Evolutionary conservation across 805 yeast species (phyloP).

Genomic region (Candida sonorensis): DNA sequence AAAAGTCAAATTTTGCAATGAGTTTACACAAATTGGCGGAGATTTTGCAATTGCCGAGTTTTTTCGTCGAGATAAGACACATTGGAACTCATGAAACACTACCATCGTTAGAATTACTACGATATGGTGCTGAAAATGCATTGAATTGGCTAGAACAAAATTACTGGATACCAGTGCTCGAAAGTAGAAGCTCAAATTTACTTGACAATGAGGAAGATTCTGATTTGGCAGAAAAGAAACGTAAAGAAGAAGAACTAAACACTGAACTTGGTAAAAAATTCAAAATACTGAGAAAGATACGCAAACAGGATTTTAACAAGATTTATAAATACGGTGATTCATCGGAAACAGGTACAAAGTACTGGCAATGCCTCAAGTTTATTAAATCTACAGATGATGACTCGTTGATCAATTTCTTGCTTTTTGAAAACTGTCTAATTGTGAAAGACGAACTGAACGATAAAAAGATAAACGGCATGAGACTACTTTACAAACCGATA

Average conservation of each 20-base stretch:
- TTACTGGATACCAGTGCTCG: constrained; percentile 55
- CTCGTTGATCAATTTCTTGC: constrained; percentile 21
- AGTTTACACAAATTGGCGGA: constrained; percentile 74
- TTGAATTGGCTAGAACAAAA: constrained; percentile 66
- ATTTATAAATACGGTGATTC: constrained; percentile 38
- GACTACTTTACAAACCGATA: constrained; percentile 25
- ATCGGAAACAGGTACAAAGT: constrained; percentile 33
- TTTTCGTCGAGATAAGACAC: constrained; percentile 87
- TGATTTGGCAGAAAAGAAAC: too few species aligned
- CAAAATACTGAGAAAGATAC: constrained; percentile 41
- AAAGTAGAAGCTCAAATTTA: too few species aligned
- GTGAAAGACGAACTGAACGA: constrained; percentile 17
- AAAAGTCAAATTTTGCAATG: constrained; percentile 69
- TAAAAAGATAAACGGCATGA: constrained; percentile 22
- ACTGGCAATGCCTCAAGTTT: constrained; percentile 32
- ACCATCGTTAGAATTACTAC: constrained; percentile 64
- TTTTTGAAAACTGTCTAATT: constrained; percentile 28
- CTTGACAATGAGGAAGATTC: constrained; percentile 18
- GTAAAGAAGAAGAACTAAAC: not conserved
- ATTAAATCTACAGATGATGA: constrained; percentile 13
- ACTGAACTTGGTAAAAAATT: constrained; percentile 29
- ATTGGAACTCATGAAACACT: constrained; percentile 83
- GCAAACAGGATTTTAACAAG: constrained; percentile 37
- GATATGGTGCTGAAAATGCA: constrained; percentile 54
- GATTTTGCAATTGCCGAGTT: constrained; percentile 60